Base-by-base conservation (phyloP, 768 basidiomycete genomes). In the Artomyces pyxidatus region DNA sequence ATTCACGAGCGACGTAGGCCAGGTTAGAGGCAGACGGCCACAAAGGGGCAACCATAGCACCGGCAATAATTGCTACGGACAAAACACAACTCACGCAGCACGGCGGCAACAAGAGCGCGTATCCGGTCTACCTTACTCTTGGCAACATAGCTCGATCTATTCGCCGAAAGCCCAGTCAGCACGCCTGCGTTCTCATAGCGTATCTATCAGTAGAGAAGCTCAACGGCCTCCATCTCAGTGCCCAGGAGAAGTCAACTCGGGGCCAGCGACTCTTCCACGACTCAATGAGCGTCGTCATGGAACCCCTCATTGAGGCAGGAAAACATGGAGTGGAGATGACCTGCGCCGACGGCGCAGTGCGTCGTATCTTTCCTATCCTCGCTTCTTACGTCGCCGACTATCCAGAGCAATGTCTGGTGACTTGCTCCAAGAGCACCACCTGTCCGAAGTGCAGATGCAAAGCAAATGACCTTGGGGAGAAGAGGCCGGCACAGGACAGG, bases 121-220 rank as follows among this genome's bases (percentile, higher is more conserved):
- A 61, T 48, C 63, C 65, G 6, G 58, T 67, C 12, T 66, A 66
- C 44, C 38, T 66, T 1, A 57, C 61, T 2, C 53, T 65, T 19
- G 63, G 59, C 1, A 64, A 65, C 40, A 56, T 67, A 11, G 22
- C 49, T 11, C 61, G 60, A 39, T 42, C 23, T n/a, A 49, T 58
- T 16, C 56, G 59, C 3, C 45, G 56, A 3, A n/a, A 58, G 40
- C 51, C 57, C 0, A 54, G 48, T 5, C 16, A 48, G 12, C 47
- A 41, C 5, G 61, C 59, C 4, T 48, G 38, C 6, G 41, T 63
- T 6, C 58, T 64, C 2, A 12, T 66, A 16, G 63, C 52, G 3
- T 63, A 63, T 38, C 51, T 66, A 11, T 63, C 50, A 40, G 54
- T 48, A 3, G 55, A 28, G 21, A 56, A 51, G 23, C 42, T 58